These are phyloP conservation scores for Fusarium decemcellulare DNA, from an alignment of 2,329 filamentous ascomycete genomes.

Conservation along the genomic window DNA sequence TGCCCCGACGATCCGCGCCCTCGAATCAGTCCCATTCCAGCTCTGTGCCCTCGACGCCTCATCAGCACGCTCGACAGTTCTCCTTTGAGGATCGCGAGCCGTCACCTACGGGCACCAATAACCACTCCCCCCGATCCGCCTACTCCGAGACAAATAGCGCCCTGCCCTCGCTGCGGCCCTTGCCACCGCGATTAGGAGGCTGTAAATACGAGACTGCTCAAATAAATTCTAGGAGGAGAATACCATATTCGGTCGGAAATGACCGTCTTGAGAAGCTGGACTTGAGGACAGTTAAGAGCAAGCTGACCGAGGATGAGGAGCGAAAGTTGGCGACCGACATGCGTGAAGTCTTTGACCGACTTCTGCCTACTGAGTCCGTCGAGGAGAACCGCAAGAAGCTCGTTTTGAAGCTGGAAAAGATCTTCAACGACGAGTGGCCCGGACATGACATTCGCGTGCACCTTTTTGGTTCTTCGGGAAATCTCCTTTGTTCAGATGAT, in stretches of 20 bases:
- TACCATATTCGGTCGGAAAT: slow-evolving; percentile 92
- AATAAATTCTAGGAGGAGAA: slow-evolving; percentile 84
- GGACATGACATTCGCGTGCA: slow-evolving; percentile 90
- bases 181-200: slow-evolving; percentile 70
- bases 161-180: slow-evolving; percentile 76
- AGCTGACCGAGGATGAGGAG: slow-evolving; percentile 80
- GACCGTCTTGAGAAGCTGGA: slow-evolving; percentile 82
- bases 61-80: slow-evolving; percentile 88
- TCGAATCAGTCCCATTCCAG: slow-evolving; percentile 74
- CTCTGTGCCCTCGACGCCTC: slow-evolving; percentile 93
- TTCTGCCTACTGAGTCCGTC: slow-evolving; percentile 86
- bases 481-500: slow-evolving; percentile 92
- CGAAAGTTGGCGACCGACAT: slow-evolving; percentile 84
- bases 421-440: slow-evolving; percentile 94
- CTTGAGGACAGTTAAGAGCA: slow-evolving; percentile 79
- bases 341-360: slow-evolving; percentile 84
- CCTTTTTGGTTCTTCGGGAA: slow-evolving; percentile 98
- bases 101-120: slow-evolving; percentile 82
- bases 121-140: slow-evolving; percentile 89
- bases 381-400: slow-evolving; percentile 82
- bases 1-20: slow-evolving; percentile 48
- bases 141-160: slow-evolving; percentile 89
- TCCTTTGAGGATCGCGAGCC: slow-evolving; percentile 83
- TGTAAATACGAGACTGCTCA: slow-evolving; percentile 94
- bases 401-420: slow-evolving; percentile 87